A percentile compares a stretch with the other conserved stretches of the same genome.
Evolutionary conservation across 2,329 filamentous ascomycete genomes (phyloP).

Genomic region (Exophiala lecanii-corni): DNA sequence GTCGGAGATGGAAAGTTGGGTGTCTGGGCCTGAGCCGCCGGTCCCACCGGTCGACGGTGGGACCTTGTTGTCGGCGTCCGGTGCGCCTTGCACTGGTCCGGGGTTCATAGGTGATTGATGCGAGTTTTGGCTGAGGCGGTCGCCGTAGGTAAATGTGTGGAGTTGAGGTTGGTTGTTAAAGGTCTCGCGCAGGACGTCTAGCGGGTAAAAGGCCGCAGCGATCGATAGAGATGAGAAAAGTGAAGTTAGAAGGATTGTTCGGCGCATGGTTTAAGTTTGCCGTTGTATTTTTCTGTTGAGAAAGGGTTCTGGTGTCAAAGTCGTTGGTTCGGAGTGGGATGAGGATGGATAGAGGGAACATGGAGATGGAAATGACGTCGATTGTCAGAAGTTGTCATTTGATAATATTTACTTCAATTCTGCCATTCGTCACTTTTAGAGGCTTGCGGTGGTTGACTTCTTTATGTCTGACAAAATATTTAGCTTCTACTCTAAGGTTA

Average conservation of each 20-base stretch:
- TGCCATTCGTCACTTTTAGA: too few species aligned
- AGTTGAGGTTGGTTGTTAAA: not conserved
- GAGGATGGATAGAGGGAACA: too few species aligned
- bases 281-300: too few species aligned
- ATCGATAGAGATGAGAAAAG: slow-evolving; percentile 16
- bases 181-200: slow-evolving; percentile 8
- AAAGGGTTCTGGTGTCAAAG: too few species aligned
- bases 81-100: slow-evolving; percentile 10
- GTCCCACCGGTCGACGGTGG: slow-evolving; percentile 3
- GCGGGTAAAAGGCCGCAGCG: slow-evolving; percentile 11
- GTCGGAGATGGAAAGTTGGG: slow-evolving; percentile 69
- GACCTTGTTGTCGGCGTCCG: slow-evolving; percentile 1
- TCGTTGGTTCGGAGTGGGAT: too few species aligned
- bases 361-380: too few species aligned
- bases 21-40: slow-evolving; percentile 31
- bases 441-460: too few species aligned
- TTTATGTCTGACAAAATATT: too few species aligned
- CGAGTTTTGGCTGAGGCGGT: slow-evolving; percentile 1
- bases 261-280: slow-evolving; percentile 17
- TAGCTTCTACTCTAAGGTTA: too few species aligned
- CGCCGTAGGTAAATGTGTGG: not conserved
- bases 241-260: slow-evolving; percentile 8
- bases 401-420: too few species aligned
- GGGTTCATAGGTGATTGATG: slow-evolving; percentile 19
- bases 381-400: too few species aligned